Base-by-base conservation (phyloP, 2,329 filamentous ascomycete species). In the Laburnicola sp. region DNA sequence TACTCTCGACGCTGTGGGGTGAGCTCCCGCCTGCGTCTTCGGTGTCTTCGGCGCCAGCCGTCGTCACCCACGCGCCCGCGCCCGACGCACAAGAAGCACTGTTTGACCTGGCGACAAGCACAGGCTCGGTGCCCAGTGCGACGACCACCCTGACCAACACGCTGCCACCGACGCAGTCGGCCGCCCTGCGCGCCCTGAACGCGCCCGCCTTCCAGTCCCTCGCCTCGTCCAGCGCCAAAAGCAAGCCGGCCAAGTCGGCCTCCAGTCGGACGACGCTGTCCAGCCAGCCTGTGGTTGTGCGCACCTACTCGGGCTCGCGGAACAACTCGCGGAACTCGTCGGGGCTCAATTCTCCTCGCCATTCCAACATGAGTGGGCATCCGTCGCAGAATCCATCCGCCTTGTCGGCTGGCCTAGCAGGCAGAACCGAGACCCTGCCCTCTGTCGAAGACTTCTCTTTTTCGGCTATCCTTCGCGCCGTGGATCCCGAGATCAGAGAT, bases 401-500 rank as follows among this genome's bases (percentile, higher is more conserved):
- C 31, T 45, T 72, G 58, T 65, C 69, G 45, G 62, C 65, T 46
- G 66, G 66, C 9, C 54, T 69, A 51, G 67, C 64, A 6, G 59
- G 60, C 46, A 53, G 59, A 46, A 62, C 53, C 48, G 61, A 63
- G 47, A 56, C 60, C 40, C 58, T 75, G 36, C 81, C 81, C 6
- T 71, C 78, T 2, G 70, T 77, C 16, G 74, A 80, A 22, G 79
- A 80, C 47, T 84, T 83, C 63, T 79, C 78, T 43, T 83, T 84
- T 57, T 79, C 78, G 27, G 76, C 77, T 26, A 82, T 84, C 51
- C 70, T 84, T 10, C 75, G 76, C 23, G 79, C 81, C 26, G 80
- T 84, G 48, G 80, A 84, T 49, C 78, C 81, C 9, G 82, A 85
- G 58, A 82, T 86, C 40, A 74, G 80, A 54, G 72, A 72, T 10